Base-by-base conservation (phyloP, 768 basidiomycete species). In the Rickenella mellea region DNA sequence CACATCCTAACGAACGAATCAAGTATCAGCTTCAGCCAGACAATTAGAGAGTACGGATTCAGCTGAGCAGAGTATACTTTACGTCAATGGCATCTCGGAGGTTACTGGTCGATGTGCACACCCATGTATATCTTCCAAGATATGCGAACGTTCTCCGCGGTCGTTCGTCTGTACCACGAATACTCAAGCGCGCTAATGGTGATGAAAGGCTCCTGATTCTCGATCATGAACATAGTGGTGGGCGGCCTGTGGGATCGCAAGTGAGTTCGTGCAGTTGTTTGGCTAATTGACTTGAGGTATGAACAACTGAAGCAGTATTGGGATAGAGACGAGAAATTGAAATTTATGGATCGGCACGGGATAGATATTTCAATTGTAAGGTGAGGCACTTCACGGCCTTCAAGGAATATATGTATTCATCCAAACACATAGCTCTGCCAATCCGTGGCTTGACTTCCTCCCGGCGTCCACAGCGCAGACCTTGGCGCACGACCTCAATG, bases 371-470 rank as follows among this genome's bases (percentile, higher is more conserved):
- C 83, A 14, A 71, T 89, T 24, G 80, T 88, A 43, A 86, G 83
- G 84, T 81, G 43, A 17, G 55, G 37, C 15, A 31, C 41, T 19
- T 21, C 21, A 27, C 19, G 9, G 25, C 31, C 43, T 31, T 49
- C 37, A 10, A 10, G 33, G 26, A 36, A 22, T 21, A 21, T 7
- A 31, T 26, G 41, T n/a, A n/a, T 29, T 20, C 38, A 17, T 19
- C 15, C 44, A 31, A 8, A 26, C 27, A 42, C 39, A 33, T 51
- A 88, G 87, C 56, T 75, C 84, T 20, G 89, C 89, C 21, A 92
- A 93, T 54, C 90, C 89, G 7, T 93, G 89, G 89, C 74, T 92
- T 27, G 90, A 93, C 59, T 92, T 91, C 55, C 71, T 93, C 19
- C 59, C 80, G 4, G 73, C 83, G 8, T 54, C 73, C 20, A 73